Base-by-base conservation (phyloP, 306 rosid genomes). In the Senna tora region DNA sequence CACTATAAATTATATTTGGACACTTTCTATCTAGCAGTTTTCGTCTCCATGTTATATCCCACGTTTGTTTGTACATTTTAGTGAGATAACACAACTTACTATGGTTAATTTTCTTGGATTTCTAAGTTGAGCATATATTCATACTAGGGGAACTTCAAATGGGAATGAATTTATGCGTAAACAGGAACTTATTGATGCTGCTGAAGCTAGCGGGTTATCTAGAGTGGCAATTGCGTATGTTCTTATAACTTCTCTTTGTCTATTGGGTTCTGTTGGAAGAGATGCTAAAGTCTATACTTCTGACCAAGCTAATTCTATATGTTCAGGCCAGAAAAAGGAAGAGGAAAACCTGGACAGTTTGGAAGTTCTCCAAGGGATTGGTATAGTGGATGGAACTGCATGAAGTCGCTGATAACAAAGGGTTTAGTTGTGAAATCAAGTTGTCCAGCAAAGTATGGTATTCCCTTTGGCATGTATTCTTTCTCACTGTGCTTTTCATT, bases 371-470 rank as follows among this genome's bases (percentile, higher is more conserved):
- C 88, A 12, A 83, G 71, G 77, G 96, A 91, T 42, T 91, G 96
- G 96, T 94, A 94, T 82, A 87, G 90, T 84, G 98, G 97, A 76
- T 94, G 97, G 98, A 81, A 32, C 76, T 87, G 90, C 79, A 91
- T 94, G 97, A 91, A 86, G 87, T 84, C 92, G 46, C 83, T 94
- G 81, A 67, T 91, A 77, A 58, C 81, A 41, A 91, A 87, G 80
- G 92, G 97, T 79, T 84, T 94, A 49, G 95, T 83, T 79, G 90
- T 85, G 57, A 91, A 89, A 79, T 94, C 98, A 57, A 91, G 87
- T 75, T 83, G 92, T 79, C 98, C 97, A 9, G 96, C 97, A 58
- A 94, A 91, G 97, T 91, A 94, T 74, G 90, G 14, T 39, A 61
- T 69, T 68, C 38, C 34, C 19, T 62, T 43, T 20, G 77, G 39